A percentile compares a stretch with the other conserved stretches of the same genome.
Conservation (phyloP, 805 yeast species). For the Starmerella sp. region DNA sequence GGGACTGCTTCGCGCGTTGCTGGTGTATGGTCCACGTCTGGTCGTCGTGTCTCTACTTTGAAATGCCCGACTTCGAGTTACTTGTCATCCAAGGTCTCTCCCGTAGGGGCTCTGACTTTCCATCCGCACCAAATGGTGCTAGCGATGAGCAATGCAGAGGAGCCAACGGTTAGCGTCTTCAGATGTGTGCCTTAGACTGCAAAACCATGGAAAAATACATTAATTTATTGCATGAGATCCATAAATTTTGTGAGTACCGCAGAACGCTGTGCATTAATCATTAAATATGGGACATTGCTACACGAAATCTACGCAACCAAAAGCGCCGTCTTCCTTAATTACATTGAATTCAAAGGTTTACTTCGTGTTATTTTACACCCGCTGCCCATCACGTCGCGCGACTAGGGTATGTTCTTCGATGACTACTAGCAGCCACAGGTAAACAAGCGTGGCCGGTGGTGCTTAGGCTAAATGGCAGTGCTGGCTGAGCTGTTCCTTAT, state of each 20-base stretch:
- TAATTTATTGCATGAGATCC: neutral
- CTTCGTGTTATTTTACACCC: too few relatives aligned
- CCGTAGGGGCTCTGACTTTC: conserved; percentile 56
- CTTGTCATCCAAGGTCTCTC: conserved; percentile 31
- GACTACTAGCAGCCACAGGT: neutral
- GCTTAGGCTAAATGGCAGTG: conserved; percentile 3
- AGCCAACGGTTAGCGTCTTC: conserved; percentile 13
- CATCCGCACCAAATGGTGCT: conserved; percentile 94
- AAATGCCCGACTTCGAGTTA: conserved; percentile 27
- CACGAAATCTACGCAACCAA: too few relatives aligned
- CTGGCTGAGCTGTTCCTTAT: conserved; percentile 12
- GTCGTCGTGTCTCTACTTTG: conserved; percentile 56
- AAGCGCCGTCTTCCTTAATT: too few relatives aligned
- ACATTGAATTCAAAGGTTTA: too few relatives aligned
- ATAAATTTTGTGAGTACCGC: neutral
- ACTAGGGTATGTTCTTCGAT: neutral
- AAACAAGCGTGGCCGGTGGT: neutral
- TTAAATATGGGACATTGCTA: too few relatives aligned
- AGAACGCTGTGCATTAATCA: too few relatives aligned
- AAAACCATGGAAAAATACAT: neutral
- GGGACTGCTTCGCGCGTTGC: conserved; percentile 76
- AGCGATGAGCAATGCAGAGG: conserved; percentile 50
- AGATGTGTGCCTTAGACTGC: conserved; percentile 7
- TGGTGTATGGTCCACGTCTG: conserved; percentile 76
- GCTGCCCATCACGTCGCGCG: too few relatives aligned